Percentiles rank a stretch among this genome's conserved stretches.
phyloP scores from a whole-genome alignment of 257 asterid genomes.

The Lavandula angustifolia region DNA sequence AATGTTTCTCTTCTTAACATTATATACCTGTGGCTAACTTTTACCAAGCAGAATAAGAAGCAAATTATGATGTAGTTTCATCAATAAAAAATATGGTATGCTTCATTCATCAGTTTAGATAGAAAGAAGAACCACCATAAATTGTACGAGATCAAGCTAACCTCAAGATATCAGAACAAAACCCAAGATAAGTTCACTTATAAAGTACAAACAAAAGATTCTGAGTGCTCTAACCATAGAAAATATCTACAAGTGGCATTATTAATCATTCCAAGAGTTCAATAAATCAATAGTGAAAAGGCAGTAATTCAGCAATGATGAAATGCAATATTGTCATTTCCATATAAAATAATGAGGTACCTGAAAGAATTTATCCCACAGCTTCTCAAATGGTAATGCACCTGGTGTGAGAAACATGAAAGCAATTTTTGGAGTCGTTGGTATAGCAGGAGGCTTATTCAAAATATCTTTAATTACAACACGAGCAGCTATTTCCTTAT shows the following conservation, averaged over 20 bases:
- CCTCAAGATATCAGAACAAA: slow-evolving; percentile 18
- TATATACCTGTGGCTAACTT: slow-evolving; percentile 3
- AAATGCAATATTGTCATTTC: slow-evolving; percentile 6
- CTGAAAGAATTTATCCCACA: slow-evolving; percentile 98
- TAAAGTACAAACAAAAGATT: slow-evolving; percentile 6
- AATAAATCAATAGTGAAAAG: slow-evolving; percentile 4
- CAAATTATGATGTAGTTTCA: slow-evolving; percentile 6
- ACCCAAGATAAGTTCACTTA: slow-evolving; percentile 10
- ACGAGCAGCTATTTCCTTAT: slow-evolving; percentile 83
- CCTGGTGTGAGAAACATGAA: slow-evolving; percentile 94
- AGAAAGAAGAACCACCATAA: background rate
- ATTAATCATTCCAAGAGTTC: background rate
- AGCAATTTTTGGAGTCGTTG: slow-evolving; percentile 77
- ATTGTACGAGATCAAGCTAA: background rate
- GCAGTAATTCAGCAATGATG: slow-evolving; percentile 7
- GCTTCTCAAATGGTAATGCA: slow-evolving; percentile 93
- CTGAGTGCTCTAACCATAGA: background rate
- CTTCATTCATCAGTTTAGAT: slow-evolving; percentile 9
- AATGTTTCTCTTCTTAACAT: slow-evolving; percentile 4
- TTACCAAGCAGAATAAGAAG: slow-evolving; percentile 11
- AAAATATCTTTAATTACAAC: slow-evolving; percentile 84
- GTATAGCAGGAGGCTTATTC: slow-evolving; percentile 49
- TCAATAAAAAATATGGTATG: background rate
- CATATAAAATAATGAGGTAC: slow-evolving; percentile 37
- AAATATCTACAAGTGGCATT: slow-evolving; percentile 24